Evolutionary conservation across 805 yeast genomes (phyloP), one percentile per base, ranked within the genome.

Genomic region (Metschnikowia peoriensis): DNA sequence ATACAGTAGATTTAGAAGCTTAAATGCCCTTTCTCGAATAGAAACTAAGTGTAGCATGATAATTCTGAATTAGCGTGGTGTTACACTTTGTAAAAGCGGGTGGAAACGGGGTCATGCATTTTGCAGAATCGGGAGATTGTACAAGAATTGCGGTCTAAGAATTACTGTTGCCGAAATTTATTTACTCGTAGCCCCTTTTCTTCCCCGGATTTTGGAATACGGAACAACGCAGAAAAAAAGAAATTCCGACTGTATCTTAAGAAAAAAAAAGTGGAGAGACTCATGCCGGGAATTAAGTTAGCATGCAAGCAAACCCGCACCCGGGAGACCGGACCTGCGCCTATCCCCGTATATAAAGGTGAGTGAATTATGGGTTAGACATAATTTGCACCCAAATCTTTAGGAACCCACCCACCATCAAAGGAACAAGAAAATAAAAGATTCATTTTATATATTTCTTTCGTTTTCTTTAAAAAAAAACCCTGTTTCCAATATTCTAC

Each of bases 191-290:
- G 9, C 44, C 32, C 44, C 32, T 41, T 27, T 41, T 32, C 14
- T 12, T 27, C 14, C 44, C 11, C n/a, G 35, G 28, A 34, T 10
- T 41, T 28, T 41, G 15, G 4, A 16, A 8, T 28, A 15, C 42
- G 35, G 29, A 22, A 27, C 16, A 16, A 37, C 7, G 8, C 32
- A n/a, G 14, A 28, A 40, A 17, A 47, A 51, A 47, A 44, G 35
- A 37, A 47, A 40, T 28, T 28, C 39, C 42, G 44, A 39, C 55
- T 52, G 55, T 45, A 52, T 43, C 41, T 7, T 12, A 34, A 44
- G 38, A 16, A 12, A 41, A 38, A 52, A 38, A 48, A 52, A 52
- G 55, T 52, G 55, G 55, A 52, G 55, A 52, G 55, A 52, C 51
- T 34, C n/a, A 27, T 12, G 11, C 16, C 15, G 28, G 46, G 49